Base-by-base conservation (phyloP, 2,329 filamentous ascomycete genomes). In the Trichocomaceae sp. region DNA sequence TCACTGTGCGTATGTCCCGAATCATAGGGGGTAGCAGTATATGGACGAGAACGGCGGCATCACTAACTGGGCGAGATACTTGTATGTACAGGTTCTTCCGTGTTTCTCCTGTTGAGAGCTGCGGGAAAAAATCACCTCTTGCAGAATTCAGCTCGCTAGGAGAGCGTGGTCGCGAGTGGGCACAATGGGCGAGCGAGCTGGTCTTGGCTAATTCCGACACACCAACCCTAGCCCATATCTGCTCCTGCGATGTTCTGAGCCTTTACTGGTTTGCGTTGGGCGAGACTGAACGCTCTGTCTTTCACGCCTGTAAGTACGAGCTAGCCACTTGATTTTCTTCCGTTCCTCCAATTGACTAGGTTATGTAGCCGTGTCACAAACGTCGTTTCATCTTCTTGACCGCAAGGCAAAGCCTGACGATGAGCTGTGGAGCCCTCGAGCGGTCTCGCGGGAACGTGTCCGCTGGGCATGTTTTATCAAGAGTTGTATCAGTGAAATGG, bases 221-320 rank as follows among this genome's bases (percentile, higher is more conserved):
- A 9, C 48, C 48, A 10, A 42, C 31, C 26, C 12, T 50, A 12
- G 35, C 48, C 35, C 48, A 39, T 17, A 9, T 50, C 13, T 50
- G 48, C 33, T 50, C 48, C 5, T 50, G 48, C 19, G 48, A 50
- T 35, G 48, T 50, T 7, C 48, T 50, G 22, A 50, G 48, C 26
- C 48, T 50, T 42, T 50, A 50, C 35, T 50, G 48, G 48, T 50
- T 50, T 37, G 48, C 48, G 19, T 39, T 50, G 48, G 48, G 48
- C 20, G 48, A 50, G 48, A 50, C 31, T 13, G 48, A 50, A 19
- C 20, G 48, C 15, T 50, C 48, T 13, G 39, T 50, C 10, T 41
- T 50, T 22, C 48, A 50, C 39, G 48, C 48, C 13, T 26, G 48
- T 50, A 15, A 29, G 48, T 50, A 31, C 39, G 19, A 26, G 15